Percentiles rank a stretch among this genome's conserved stretches.
Conservation (phyloP, 768 basidiomycete genomes). For the Russula dissimulans region DNA sequence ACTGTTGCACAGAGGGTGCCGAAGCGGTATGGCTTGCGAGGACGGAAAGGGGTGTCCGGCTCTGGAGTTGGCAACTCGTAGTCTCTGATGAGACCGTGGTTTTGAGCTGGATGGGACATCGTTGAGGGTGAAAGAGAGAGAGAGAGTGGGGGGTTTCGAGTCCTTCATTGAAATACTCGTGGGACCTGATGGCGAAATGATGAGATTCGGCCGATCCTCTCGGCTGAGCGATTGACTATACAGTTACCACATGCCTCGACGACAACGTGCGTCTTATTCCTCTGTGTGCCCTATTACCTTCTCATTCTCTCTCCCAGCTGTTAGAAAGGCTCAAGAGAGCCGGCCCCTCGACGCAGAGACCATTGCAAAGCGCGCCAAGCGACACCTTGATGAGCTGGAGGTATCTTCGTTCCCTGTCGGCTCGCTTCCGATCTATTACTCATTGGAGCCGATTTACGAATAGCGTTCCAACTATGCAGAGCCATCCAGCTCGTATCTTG, state of each 20-base stretch:
- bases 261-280: slow-evolving; percentile 7
- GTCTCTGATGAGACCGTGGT: slow-evolving; percentile 7
- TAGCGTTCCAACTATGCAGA: slow-evolving; percentile 77
- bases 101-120: slow-evolving; percentile 4
- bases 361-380: slow-evolving; percentile 64
- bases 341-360: slow-evolving; percentile 50
- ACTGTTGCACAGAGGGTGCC: slow-evolving; percentile 89
- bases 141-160: neutral
- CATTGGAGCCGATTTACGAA: slow-evolving; percentile 5
- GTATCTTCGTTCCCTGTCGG: slow-evolving; percentile 29
- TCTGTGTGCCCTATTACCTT: neutral
- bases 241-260: slow-evolving; percentile 4
- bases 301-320: slow-evolving; percentile 24
- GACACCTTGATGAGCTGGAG: slow-evolving; percentile 81
- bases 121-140: neutral
- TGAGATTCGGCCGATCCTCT: slow-evolving; percentile 1
- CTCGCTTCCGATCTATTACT: slow-evolving; percentile 12
- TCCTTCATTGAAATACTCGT: slow-evolving; percentile 11
- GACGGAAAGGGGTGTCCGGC: slow-evolving; percentile 61
- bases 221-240: neutral
- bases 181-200: slow-evolving; percentile 19
- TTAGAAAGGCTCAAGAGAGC: slow-evolving; percentile 39
- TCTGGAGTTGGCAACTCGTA: slow-evolving; percentile 72
- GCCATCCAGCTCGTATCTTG: slow-evolving; percentile 33
- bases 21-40: slow-evolving; percentile 73